These are phyloP conservation scores for Boletales sp. DNA, from an alignment of 768 basidiomycete species.

Conservation along the genomic window DNA sequence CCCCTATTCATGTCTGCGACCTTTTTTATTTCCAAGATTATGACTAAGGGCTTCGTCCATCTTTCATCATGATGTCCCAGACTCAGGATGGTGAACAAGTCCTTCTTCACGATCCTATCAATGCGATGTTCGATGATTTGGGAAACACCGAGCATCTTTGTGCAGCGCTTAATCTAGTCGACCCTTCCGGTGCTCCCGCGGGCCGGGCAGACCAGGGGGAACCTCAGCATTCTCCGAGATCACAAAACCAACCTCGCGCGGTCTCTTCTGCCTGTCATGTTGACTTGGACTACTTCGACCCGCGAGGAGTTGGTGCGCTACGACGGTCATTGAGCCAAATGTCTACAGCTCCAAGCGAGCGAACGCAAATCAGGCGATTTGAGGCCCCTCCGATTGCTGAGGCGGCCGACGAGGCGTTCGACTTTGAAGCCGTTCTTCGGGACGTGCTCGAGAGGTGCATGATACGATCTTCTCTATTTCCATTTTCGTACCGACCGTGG, in stretches of 20 bases:
- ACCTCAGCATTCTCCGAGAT: background rate
- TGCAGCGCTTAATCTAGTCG: slow-evolving; percentile 5
- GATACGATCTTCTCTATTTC: background rate
- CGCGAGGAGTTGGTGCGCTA: slow-evolving; percentile 37
- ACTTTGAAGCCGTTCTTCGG: slow-evolving; percentile 28
- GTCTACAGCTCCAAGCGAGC: slow-evolving; percentile 10
- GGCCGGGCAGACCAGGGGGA: background rate
- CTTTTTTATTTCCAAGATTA: background rate
- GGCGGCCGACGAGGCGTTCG: slow-evolving; percentile 24
- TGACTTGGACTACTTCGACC: slow-evolving; percentile 52
- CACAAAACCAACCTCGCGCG: slow-evolving; percentile 1
- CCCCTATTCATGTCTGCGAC: slow-evolving; percentile 9
- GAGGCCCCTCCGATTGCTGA: background rate
- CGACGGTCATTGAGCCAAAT: slow-evolving; percentile 17
- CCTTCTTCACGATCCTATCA: background rate
- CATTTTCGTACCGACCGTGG: background rate
- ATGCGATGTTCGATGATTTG: slow-evolving; percentile 1
- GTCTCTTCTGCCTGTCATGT: slow-evolving; percentile 31
- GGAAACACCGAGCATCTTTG: slow-evolving; percentile 16
- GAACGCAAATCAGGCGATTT: background rate
- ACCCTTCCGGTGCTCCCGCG: background rate
- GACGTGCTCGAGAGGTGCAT: slow-evolving; percentile 23
- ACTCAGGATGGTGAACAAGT: background rate
- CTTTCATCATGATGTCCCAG: slow-evolving; percentile 1
- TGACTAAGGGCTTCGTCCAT: slow-evolving; percentile 5